Conservation (phyloP, 2,329 filamentous ascomycete species). For the Penicillium capsulatum region DNA sequence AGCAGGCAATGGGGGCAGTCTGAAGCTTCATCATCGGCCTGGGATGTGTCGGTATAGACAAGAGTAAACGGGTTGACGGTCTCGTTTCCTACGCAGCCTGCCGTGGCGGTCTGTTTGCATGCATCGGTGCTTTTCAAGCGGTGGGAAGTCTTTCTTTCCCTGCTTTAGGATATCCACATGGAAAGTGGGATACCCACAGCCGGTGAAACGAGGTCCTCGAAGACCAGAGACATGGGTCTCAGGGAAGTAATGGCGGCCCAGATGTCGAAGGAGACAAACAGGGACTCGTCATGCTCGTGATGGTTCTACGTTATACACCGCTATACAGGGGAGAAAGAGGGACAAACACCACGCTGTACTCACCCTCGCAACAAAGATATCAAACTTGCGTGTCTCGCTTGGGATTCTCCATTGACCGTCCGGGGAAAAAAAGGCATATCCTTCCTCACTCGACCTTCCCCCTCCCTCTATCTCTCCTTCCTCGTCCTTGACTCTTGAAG, state of each 20-base stretch:
- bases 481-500: constrained; percentile 3
- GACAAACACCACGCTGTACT: background rate
- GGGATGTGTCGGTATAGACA: no score
- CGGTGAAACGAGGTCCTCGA: constrained; percentile 34
- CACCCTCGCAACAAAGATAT: constrained; percentile 2
- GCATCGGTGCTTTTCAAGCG: constrained; percentile 10
- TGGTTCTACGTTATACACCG: constrained; percentile 15
- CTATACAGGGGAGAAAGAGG: constrained; percentile 1
- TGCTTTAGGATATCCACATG: constrained; percentile 28
- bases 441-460: no score
- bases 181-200: constrained; percentile 31
- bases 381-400: no score
- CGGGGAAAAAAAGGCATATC: no score
- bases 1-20: background rate
- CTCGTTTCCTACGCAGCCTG: constrained; percentile 9
- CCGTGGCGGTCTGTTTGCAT: constrained; percentile 30
- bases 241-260: constrained; percentile 14
- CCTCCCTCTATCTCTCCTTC: background rate
- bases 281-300: constrained; percentile 17
- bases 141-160: constrained; percentile 8
- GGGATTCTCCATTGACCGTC: no score
- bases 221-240: constrained; percentile 18
- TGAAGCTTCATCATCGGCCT: no score
- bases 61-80: no score
- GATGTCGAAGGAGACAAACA: constrained; percentile 22